phyloP scores from a whole-genome alignment of 225 moss, liverwort and hornwort species.

The Bryum argenteum region DNA sequence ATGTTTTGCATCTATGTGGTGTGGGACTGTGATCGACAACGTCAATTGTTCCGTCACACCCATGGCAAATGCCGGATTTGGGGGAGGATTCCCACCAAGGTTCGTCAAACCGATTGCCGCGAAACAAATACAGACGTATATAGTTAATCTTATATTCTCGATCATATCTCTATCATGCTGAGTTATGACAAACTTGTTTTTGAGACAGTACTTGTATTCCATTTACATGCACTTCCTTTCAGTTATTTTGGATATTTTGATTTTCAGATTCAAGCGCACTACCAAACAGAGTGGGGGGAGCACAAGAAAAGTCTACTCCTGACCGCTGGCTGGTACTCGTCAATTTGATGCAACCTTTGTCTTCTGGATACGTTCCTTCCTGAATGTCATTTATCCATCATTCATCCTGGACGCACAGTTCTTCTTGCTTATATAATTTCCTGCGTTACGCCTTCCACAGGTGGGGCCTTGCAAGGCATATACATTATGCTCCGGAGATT shows the following conservation, averaged over 20 bases:
- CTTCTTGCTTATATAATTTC: neutral
- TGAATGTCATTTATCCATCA: neutral
- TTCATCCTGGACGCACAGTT: neutral
- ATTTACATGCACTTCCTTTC: too few relatives aligned
- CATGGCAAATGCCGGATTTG: slow-evolving; percentile 70
- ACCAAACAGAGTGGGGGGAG: slow-evolving; percentile 68
- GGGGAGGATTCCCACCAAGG: slow-evolving; percentile 66
- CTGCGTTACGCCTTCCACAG: slow-evolving; percentile 27
- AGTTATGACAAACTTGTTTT: neutral
- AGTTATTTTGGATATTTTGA: slow-evolving; percentile 4
- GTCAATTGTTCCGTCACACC: slow-evolving; percentile 57
- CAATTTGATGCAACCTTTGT: neutral
- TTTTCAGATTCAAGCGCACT: slow-evolving; percentile 63
- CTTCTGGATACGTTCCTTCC: neutral
- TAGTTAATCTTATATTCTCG: neutral
- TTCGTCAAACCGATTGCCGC: slow-evolving; percentile 12
- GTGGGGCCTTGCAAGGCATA: slow-evolving; percentile 71
- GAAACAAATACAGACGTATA: neutral
- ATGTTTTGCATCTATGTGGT: slow-evolving; percentile 62
- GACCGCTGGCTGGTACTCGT: slow-evolving; percentile 58
- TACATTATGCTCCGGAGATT: slow-evolving; percentile 70
- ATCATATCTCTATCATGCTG: neutral
- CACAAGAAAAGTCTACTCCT: slow-evolving; percentile 66
- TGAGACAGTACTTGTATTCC: too few relatives aligned
- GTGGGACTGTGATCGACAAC: slow-evolving; percentile 70